These are phyloP conservation scores for Trichoderma parareesei DNA, from an alignment of 495 filamentous ascomycete species.

Conservation along the genomic window DNA sequence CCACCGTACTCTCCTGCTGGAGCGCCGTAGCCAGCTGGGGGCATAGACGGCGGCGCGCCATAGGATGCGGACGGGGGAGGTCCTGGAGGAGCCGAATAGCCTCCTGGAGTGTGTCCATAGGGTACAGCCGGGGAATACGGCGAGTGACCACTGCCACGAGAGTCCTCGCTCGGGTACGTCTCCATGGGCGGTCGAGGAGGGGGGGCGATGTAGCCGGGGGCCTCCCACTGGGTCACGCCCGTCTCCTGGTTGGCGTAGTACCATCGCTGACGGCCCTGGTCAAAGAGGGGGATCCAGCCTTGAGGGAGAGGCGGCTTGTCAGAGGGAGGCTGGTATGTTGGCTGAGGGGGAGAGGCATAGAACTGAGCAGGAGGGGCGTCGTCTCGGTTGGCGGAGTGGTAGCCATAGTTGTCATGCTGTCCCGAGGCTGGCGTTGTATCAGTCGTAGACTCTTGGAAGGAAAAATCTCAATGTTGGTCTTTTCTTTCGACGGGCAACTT, in stretches of 20 bases:
- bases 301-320: constrained; percentile 46
- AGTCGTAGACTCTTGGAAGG: too few relatives aligned
- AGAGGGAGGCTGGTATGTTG: constrained; percentile 32
- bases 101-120: not conserved
- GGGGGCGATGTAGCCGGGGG: constrained; percentile 27
- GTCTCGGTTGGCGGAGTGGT: not conserved
- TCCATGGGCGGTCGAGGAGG: not conserved
- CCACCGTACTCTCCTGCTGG: constrained; percentile 14
- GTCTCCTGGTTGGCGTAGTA: constrained; percentile 53
- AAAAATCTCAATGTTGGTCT: too few relatives aligned
- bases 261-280: constrained; percentile 47
- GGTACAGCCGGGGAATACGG: not conserved
- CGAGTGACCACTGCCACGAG: not conserved
- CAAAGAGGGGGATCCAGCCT: constrained; percentile 55
- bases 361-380: not conserved
- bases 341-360: not conserved
- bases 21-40: constrained; percentile 20
- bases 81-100: constrained; percentile 15
- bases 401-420: constrained; percentile 1
- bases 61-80: constrained; percentile 16
- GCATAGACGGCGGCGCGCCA: constrained; percentile 18
- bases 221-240: constrained; percentile 54
- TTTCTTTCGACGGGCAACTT: not conserved
- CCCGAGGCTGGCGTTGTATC: not conserved
- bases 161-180: not conserved